Percentiles rank a stretch among this genome's conserved stretches.
Conservation (phyloP, 176 grass and related monocot genomes). For the Bromus sterilis region DNA sequence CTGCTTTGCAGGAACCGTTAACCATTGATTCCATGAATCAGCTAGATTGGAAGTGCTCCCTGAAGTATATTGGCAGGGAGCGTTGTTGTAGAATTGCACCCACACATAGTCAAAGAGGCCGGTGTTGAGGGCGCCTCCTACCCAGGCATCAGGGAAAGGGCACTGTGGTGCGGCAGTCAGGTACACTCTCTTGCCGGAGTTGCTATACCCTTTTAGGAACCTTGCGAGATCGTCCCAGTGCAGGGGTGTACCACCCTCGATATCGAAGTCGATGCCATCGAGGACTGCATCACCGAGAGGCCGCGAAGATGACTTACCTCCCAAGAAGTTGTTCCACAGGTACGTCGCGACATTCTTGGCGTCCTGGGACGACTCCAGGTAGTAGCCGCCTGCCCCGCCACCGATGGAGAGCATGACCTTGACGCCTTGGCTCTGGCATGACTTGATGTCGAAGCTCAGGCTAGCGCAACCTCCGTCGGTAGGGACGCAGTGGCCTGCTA, state of each 20-base stretch:
- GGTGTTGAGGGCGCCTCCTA: conserved; percentile 27
- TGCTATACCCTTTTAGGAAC: conserved; percentile 37
- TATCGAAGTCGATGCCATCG: background rate
- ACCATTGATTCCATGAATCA: conserved; percentile 46
- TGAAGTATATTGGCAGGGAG: conserved; percentile 25
- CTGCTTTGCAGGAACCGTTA: conserved; percentile 11
- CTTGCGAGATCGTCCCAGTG: background rate
- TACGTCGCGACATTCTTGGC: background rate
- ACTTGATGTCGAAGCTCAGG: background rate
- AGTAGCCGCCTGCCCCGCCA: background rate
- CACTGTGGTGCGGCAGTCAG: conserved; percentile 42
- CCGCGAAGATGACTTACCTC: background rate
- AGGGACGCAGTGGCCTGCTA: background rate
- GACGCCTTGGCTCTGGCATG: background rate
- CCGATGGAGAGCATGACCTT: background rate
- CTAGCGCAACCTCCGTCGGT: background rate
- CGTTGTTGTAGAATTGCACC: conserved; percentile 38
- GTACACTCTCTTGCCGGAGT: conserved; percentile 18
- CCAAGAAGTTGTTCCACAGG: background rate
- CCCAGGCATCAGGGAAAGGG: conserved; percentile 40
- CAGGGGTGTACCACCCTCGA: background rate
- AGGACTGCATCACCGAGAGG: background rate
- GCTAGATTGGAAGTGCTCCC: background rate
- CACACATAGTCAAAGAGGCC: conserved; percentile 34
- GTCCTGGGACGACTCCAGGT: background rate